Evolutionary conservation across 2,329 filamentous ascomycete genomes (phyloP).

Genomic region (Verticillium nubilum): DNA sequence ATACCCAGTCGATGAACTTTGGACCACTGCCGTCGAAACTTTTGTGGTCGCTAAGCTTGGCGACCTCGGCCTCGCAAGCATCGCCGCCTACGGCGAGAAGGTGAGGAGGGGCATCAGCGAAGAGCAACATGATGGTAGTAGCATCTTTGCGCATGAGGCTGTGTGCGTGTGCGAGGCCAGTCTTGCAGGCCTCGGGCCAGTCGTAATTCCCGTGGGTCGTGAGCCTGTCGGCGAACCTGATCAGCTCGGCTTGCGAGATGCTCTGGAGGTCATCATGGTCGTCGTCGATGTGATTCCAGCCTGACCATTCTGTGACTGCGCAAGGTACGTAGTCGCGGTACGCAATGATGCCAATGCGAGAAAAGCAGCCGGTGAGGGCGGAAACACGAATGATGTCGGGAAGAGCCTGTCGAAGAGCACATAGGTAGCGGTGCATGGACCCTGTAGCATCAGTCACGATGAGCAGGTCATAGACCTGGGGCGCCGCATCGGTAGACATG

Average conservation of each 20-base stretch:
- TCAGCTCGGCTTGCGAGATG: conserved; percentile 24
- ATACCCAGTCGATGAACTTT: conserved; percentile 39
- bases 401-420: conserved; percentile 36
- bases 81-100: conserved; percentile 20
- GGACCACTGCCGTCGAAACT: conserved; percentile 25
- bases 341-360: conserved; percentile 41
- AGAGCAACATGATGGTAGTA: conserved; percentile 43
- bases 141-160: conserved; percentile 39
- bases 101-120: conserved; percentile 44
- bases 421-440: conserved; percentile 38
- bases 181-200: conserved; percentile 43
- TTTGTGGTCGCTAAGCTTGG: neutral
- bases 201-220: conserved; percentile 28
- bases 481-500: neutral
- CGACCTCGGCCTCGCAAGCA: conserved; percentile 16
- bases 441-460: conserved; percentile 40
- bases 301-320: conserved; percentile 39
- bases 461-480: conserved; percentile 33
- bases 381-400: conserved; percentile 46
- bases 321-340: conserved; percentile 40
- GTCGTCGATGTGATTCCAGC: conserved; percentile 31
- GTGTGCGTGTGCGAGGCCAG: conserved; percentile 40
- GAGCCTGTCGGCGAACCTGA: conserved; percentile 29
- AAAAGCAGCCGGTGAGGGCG: conserved; percentile 41
- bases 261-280: conserved; percentile 1